Percentiles rank a stretch among this genome's conserved stretches.
Conservation (phyloP, 805 yeast species). For the Kuraishia capsulata region DNA sequence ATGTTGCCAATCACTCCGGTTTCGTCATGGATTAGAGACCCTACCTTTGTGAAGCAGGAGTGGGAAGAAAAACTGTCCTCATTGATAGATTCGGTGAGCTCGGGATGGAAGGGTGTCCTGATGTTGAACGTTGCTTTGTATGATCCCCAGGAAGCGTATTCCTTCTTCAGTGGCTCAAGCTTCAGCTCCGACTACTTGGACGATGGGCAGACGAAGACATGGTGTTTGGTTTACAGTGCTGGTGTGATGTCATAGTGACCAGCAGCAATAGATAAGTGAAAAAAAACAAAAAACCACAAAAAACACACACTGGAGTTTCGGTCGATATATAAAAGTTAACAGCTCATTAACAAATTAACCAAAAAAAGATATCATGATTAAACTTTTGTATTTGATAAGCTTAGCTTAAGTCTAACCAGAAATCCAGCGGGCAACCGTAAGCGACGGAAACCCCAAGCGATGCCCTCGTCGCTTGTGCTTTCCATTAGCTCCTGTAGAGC, state of each 20-base stretch:
- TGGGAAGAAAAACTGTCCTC: constrained; percentile 46
- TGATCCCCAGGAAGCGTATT: constrained; percentile 56
- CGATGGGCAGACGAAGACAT: constrained; percentile 77
- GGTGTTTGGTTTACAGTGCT: constrained; percentile 75
- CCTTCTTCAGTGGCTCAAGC: constrained; percentile 45
- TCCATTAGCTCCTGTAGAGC: too few relatives aligned
- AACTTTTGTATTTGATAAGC: too few relatives aligned
- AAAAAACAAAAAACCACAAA: too few relatives aligned
- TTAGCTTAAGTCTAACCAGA: too few relatives aligned
- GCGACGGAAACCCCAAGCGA: too few relatives aligned
- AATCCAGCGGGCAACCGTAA: too few relatives aligned
- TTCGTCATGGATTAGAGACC: constrained; percentile 51
- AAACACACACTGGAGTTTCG: too few relatives aligned
- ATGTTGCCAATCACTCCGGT: constrained; percentile 63
- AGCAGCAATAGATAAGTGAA: constrained; percentile 8
- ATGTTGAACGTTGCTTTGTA: constrained; percentile 66
- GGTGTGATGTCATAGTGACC: constrained; percentile 26
- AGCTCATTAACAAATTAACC: too few relatives aligned
- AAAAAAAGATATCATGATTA: too few relatives aligned
- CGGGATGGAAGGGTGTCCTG: constrained; percentile 71
- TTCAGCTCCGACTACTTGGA: constrained; percentile 56
- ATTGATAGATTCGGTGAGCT: constrained; percentile 40
- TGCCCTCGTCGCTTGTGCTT: too few relatives aligned
- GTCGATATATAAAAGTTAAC: too few relatives aligned
- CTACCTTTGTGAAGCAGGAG: constrained; percentile 52